phyloP scores from a whole-genome alignment of 306 rosid genomes.

The Ormosia semicastrata region DNA sequence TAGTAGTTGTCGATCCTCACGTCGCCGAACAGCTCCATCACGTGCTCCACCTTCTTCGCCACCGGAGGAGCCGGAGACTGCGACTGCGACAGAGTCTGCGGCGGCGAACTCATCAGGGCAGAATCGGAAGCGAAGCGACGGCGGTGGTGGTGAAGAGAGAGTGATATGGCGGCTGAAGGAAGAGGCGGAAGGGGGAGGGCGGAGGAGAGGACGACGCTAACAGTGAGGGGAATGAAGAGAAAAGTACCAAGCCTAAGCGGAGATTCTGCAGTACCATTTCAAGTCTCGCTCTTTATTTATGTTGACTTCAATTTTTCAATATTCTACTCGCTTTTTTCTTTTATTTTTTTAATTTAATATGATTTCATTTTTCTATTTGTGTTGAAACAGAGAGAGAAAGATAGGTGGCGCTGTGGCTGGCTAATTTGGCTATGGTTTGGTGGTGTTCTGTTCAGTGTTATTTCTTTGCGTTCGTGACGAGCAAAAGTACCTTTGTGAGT shows the following conservation, averaged over 20 bases:
- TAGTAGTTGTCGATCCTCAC: slow-evolving; percentile 78
- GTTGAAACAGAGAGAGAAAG: not conserved
- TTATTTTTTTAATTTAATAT: not conserved
- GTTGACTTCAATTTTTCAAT: not conserved
- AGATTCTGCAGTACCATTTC: slow-evolving; percentile 27
- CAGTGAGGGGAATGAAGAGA: slow-evolving; percentile 33
- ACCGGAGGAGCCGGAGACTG: slow-evolving; percentile 49
- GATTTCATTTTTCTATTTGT: not conserved
- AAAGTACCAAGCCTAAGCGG: slow-evolving; percentile 14
- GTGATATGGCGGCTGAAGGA: slow-evolving; percentile 2
- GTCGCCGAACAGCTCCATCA: slow-evolving; percentile 77
- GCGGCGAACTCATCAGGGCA: slow-evolving; percentile 39
- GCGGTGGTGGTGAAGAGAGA: slow-evolving; percentile 7
- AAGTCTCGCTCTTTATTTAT: not conserved
- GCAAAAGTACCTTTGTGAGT: too few species aligned
- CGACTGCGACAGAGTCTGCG: slow-evolving; percentile 15
- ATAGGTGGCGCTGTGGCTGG: not conserved
- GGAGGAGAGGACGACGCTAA: slow-evolving; percentile 28
- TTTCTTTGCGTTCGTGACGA: too few species aligned
- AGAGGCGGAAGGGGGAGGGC: slow-evolving; percentile 3
- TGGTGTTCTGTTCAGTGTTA: not conserved
- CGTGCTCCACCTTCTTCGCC: slow-evolving; percentile 76
- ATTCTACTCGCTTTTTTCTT: not conserved
- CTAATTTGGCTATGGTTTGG: too few species aligned
- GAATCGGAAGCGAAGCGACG: slow-evolving; percentile 4